Evolutionary conservation across 345 rosid species (phyloP).

Genomic region (Eucalyptus albens): DNA sequence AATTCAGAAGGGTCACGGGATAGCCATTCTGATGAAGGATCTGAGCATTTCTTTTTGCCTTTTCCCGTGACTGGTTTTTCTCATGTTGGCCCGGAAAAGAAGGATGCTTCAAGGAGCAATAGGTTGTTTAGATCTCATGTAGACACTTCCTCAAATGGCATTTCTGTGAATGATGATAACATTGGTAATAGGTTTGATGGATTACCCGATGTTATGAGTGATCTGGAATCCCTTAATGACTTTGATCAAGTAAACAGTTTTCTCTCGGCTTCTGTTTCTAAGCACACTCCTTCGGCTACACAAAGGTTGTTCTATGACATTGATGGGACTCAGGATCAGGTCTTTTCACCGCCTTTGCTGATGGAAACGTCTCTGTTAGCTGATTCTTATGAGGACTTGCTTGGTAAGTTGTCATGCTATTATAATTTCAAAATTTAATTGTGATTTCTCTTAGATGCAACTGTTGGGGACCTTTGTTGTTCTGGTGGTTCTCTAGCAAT

Average conservation of each 20-base stretch:
- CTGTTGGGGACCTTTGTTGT: background rate
- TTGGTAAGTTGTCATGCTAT: constrained; percentile 43
- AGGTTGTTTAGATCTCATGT: constrained; percentile 36
- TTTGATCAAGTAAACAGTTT: constrained; percentile 64
- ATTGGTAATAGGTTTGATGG: constrained; percentile 42
- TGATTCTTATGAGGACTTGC: constrained; percentile 82
- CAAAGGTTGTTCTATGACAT: constrained; percentile 47
- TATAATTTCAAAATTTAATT: background rate
- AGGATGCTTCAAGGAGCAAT: constrained; percentile 41
- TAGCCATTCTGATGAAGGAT: constrained; percentile 59
- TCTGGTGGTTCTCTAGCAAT: background rate
- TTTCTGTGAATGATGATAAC: constrained; percentile 23
- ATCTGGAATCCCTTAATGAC: constrained; percentile 52
- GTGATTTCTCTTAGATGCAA: background rate
- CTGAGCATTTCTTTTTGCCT: constrained; percentile 83
- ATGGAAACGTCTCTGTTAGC: constrained; percentile 63
- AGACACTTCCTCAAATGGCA: constrained; percentile 30
- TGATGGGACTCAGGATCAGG: constrained; percentile 61
- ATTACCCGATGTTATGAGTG: constrained; percentile 45
- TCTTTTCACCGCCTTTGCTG: constrained; percentile 85
- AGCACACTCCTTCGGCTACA: constrained; percentile 41
- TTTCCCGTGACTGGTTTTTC: constrained; percentile 50
- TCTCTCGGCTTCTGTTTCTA: constrained; percentile 49
- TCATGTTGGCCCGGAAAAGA: constrained; percentile 33
- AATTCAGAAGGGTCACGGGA: constrained; percentile 63